Evolutionary conservation across 306 rosid species (phyloP).

Genomic region (Nissolia schottii): DNA sequence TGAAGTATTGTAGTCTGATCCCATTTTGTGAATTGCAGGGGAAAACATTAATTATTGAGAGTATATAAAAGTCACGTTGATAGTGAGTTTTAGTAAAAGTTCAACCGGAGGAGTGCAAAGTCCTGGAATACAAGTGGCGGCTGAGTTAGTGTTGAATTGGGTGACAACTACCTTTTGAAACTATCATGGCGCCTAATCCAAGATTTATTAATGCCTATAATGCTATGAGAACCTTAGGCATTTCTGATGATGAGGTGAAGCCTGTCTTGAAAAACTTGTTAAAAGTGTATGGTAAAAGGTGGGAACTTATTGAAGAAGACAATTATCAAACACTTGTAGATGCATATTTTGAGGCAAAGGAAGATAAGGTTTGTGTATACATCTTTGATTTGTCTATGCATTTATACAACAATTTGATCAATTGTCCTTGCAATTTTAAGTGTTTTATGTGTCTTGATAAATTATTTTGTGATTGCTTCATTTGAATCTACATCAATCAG

Average conservation of each 20-base stretch:
- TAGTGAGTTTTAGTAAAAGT: slow-evolving; percentile 9
- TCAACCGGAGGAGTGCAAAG: slow-evolving; percentile 1
- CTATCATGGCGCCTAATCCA: slow-evolving; percentile 41
- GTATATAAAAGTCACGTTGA: slow-evolving; percentile 11
- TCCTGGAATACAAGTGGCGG: background rate
- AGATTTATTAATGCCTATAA: slow-evolving; percentile 38
- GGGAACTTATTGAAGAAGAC: slow-evolving; percentile 73
- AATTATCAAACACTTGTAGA: slow-evolving; percentile 63
- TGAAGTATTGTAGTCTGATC: background rate
- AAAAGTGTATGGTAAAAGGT: slow-evolving; percentile 34
- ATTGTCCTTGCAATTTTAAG: background rate
- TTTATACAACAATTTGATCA: background rate
- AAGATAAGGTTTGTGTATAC: slow-evolving; percentile 45
- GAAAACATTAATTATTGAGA: background rate
- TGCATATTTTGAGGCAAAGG: slow-evolving; percentile 64
- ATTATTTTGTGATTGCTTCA: background rate
- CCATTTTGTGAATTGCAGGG: background rate
- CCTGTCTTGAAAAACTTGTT: slow-evolving; percentile 48
- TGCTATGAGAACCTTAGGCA: slow-evolving; percentile 50
- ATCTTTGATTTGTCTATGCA: slow-evolving; percentile 6
- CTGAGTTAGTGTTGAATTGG: slow-evolving; percentile 6
- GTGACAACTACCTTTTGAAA: slow-evolving; percentile 16
- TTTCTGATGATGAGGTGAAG: slow-evolving; percentile 43
- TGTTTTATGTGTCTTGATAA: background rate
- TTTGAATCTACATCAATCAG: background rate